A percentile compares a stretch with the other conserved stretches of the same genome.
phyloP scores from a whole-genome alignment of 1,284 basidiomycete species.

The Naganishia sp. region DNA sequence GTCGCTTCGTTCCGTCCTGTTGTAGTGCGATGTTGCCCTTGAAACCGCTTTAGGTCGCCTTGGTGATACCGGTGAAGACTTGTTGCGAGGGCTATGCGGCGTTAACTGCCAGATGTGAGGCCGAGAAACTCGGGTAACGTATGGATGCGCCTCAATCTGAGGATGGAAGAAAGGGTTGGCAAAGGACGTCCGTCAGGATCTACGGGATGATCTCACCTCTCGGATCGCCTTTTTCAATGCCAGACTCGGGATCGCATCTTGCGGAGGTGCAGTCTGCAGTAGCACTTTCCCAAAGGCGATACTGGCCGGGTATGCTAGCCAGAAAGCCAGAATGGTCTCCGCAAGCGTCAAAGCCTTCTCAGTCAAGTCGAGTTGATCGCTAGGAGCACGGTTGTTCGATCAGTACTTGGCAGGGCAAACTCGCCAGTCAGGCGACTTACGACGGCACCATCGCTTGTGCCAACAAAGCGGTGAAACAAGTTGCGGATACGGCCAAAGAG shows the following conservation, averaged over 20 bases:
- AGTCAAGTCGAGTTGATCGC: conserved; percentile 54
- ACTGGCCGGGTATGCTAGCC: conserved; percentile 76
- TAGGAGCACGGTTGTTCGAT: conserved; percentile 55
- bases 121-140: conserved; percentile 72
- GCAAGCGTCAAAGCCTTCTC: conserved; percentile 74
- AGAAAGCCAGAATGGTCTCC: conserved; percentile 73
- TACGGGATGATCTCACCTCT: conserved; percentile 55
- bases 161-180: background rate
- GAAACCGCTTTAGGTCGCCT: conserved; percentile 37
- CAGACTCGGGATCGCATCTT: conserved; percentile 69
- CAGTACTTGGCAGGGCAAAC: too few species aligned
- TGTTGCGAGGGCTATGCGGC: conserved; percentile 52
- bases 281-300: conserved; percentile 76
- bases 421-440: conserved; percentile 53
- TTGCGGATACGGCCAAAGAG: conserved; percentile 52
- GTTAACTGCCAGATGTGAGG: conserved; percentile 84
- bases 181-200: background rate
- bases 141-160: conserved; percentile 74
- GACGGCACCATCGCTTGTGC: conserved; percentile 54
- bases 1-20: conserved; percentile 36
- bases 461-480: conserved; percentile 52
- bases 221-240: conserved; percentile 73
- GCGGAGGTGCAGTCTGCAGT: conserved; percentile 76
- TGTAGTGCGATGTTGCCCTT: conserved; percentile 43
- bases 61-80: conserved; percentile 10